phyloP scores from a whole-genome alignment of 108 stramenopile genomes.

The Craspedostauros australis region DNA sequence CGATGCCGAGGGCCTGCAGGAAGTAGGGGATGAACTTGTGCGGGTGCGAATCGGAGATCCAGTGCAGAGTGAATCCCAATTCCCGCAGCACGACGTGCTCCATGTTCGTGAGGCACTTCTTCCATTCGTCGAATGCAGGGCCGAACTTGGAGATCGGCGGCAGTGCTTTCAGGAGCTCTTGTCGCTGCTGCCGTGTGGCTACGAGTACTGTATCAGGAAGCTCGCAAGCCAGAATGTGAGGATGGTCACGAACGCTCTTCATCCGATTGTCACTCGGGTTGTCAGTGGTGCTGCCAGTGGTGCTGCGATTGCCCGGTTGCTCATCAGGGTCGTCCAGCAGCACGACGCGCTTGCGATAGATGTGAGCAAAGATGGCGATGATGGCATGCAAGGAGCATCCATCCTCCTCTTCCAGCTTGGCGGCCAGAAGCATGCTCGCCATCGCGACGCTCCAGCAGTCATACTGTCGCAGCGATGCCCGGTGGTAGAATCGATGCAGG shows the following conservation, averaged over 20 bases:
- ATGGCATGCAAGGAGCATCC: conserved; percentile 24
- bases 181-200: conserved; percentile 33
- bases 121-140: conserved; percentile 67
- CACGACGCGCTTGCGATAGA: conserved; percentile 55
- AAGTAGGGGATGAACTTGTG: conserved; percentile 75
- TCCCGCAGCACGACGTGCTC: conserved; percentile 55
- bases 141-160: conserved; percentile 34
- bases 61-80: conserved; percentile 76
- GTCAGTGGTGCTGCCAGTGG: conserved; percentile 6
- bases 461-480: conserved; percentile 33
- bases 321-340: conserved; percentile 20
- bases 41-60: conserved; percentile 78
- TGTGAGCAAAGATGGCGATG: conserved; percentile 45
- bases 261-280: too few species aligned
- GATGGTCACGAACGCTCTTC: too few species aligned
- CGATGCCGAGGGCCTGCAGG: conserved; percentile 13
- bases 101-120: conserved; percentile 25
- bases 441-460: conserved; percentile 73
- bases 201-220: too few species aligned
- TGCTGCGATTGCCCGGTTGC: conserved; percentile 11
- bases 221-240: too few species aligned
- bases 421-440: conserved; percentile 52
- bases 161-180: conserved; percentile 24
- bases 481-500: conserved; percentile 72
- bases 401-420: conserved; percentile 67